Conservation (phyloP, 805 yeast genomes). For the Yamadazyma akitaensis region DNA sequence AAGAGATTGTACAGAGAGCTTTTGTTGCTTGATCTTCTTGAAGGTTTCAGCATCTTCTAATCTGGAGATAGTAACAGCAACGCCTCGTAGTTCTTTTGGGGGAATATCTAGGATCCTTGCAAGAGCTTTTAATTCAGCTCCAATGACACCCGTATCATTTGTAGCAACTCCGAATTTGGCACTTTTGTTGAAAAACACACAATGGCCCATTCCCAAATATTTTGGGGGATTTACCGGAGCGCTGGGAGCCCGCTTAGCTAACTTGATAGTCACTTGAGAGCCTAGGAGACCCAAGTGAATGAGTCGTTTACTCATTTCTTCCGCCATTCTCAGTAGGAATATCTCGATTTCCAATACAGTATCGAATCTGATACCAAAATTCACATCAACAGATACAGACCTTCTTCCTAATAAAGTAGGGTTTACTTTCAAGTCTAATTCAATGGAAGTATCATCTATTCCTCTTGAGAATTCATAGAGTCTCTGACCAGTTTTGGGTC, state of each 20-base stretch:
- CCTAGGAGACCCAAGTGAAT: constrained; percentile 47
- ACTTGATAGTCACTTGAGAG: constrained; percentile 56
- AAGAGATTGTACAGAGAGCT: constrained; percentile 17
- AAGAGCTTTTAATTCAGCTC: constrained; percentile 55
- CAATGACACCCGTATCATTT: constrained; percentile 55
- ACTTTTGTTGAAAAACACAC: constrained; percentile 61
- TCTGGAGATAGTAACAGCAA: constrained; percentile 66
- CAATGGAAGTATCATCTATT: constrained; percentile 58
- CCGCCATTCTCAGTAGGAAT: constrained; percentile 56
- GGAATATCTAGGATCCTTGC: constrained; percentile 57
- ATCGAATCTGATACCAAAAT: constrained; percentile 84
- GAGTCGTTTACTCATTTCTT: constrained; percentile 58
- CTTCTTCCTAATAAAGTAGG: constrained; percentile 51
- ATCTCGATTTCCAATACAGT: constrained; percentile 55
- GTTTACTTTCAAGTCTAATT: constrained; percentile 46
- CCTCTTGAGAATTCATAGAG: constrained; percentile 63
- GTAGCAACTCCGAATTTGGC: constrained; percentile 61
- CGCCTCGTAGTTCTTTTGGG: constrained; percentile 70
- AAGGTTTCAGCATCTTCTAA: constrained; percentile 40
- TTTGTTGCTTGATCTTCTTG: constrained; percentile 21
- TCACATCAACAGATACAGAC: constrained; percentile 82
- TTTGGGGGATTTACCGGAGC: constrained; percentile 80
- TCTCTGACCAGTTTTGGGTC: constrained; percentile 67
- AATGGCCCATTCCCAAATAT: constrained; percentile 78
- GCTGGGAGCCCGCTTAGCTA: constrained; percentile 58